Base-by-base conservation (phyloP, 1,284 basidiomycete species). In the Meira nashicola region DNA sequence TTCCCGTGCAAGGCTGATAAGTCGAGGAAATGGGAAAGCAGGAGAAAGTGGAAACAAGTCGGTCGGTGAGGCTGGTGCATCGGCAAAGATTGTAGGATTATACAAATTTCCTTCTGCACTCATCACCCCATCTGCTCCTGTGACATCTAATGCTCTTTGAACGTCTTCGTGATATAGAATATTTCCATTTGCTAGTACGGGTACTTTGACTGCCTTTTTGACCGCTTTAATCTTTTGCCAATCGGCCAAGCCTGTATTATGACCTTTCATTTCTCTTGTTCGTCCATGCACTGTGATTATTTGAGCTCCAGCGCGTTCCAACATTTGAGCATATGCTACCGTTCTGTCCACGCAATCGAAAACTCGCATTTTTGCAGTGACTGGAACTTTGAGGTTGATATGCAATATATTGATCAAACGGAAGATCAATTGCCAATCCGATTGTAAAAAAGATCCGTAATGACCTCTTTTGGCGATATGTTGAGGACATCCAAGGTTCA, bases 101-200 rank as follows among this genome's bases (percentile, higher is more conserved):
- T 95, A 95, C 1, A 98, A 82, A 68, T 95, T 89, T 0, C 90
- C 94, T 79, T 98, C 94, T 0, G 94, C 94, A 55, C 86, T 88
- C 93, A 97, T 96, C 64, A 97, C 86, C 0, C 87, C 94, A 71
- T 96, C 90, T 2, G 86, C 88, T 1, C 90, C 89, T 0, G 94
- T 98, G 39, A 84, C 83, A 14, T 83, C 82, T 23, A 98, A 80
- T 75, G 92, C 94, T 6, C 82, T 82, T 46, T 84, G 82, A 54
- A 93, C 85, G 77, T 98, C 92, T 23, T 86, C 83, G 49, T 87
- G 84, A 79, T 85, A 92, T 10, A 97, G 84, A 53, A 97, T 86
- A 77, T 97, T 97, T n/a, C 94, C 94, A 77, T 98, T 98, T 0
- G 94, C 93, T 74, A 98, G 90, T 1, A 97, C 92, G 0, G 94